A percentile compares a stretch with the other conserved stretches of the same genome.
Conservation (phyloP, 805 yeast species). For the Candida schatavii region DNA sequence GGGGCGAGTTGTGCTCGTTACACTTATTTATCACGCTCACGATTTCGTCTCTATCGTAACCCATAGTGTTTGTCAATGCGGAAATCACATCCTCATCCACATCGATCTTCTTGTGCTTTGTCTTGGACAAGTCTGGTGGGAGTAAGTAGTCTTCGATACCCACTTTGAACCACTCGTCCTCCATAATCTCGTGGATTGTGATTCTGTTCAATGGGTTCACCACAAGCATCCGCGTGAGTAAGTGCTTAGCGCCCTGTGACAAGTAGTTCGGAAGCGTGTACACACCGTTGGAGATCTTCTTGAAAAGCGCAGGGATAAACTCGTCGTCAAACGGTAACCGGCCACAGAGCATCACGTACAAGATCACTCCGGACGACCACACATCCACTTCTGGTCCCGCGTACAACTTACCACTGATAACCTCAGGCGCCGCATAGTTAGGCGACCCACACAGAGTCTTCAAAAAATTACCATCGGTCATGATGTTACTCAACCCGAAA, state of each 20-base stretch:
- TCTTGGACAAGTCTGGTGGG: constrained; percentile 49
- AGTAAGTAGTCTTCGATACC: constrained; percentile 77
- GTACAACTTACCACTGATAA: constrained; percentile 86
- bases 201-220: constrained; percentile 93
- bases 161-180: constrained; percentile 89
- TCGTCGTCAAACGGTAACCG: constrained; percentile 96
- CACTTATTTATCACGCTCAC: constrained; percentile 64
- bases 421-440: constrained; percentile 97
- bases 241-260: constrained; percentile 78
- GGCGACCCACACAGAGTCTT: constrained; percentile 97
- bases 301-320: constrained; percentile 89
- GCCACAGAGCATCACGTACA: constrained; percentile 95
- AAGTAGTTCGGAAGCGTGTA: constrained; percentile 86
- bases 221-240: constrained; percentile 86
- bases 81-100: constrained; percentile 74
- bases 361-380: constrained; percentile 95
- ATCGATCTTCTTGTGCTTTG: constrained; percentile 39
- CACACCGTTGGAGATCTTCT: constrained; percentile 89
- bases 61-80: constrained; percentile 79
- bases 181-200: constrained; percentile 87
- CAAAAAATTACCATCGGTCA: constrained; percentile 96
- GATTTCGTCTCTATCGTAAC: constrained; percentile 83
- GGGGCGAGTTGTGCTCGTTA: constrained; percentile 26
- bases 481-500: constrained; percentile 89
- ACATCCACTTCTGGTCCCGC: constrained; percentile 99